Percentiles rank a stretch among this genome's conserved stretches.
These are phyloP conservation scores for Dactylellina parvicollis DNA, from an alignment of 2,329 filamentous ascomycete species.

Conservation along the genomic window DNA sequence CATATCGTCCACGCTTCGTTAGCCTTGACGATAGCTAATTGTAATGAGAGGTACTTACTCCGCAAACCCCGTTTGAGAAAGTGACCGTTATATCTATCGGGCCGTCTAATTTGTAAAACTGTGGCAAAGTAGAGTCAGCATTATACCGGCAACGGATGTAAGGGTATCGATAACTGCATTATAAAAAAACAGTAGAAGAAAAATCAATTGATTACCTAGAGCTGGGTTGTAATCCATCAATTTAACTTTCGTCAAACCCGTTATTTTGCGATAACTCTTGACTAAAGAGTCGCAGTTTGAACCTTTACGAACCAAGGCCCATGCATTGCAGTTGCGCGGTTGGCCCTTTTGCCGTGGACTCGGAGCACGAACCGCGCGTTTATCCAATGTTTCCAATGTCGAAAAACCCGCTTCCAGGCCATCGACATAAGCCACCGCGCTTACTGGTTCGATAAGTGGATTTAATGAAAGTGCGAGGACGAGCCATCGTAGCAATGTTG, in stretches of 20 bases:
- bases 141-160: no score
- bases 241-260: neutral
- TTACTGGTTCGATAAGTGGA: neutral
- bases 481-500: neutral
- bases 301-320: slow-evolving; percentile 22
- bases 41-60: neutral
- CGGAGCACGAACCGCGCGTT: neutral
- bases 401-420: neutral
- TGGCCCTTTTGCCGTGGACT: slow-evolving; percentile 7
- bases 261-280: neutral
- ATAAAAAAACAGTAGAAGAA: no score
- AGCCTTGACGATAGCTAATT: neutral
- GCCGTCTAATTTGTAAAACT: no score
- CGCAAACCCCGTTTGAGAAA: no score
- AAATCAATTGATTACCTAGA: neutral
- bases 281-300: slow-evolving; percentile 12
- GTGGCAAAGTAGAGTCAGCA: no score
- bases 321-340: slow-evolving; percentile 9
- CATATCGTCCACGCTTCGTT: neutral
- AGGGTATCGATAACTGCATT: no score
- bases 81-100: no score
- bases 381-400: neutral
- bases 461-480: neutral
- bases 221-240: slow-evolving; percentile 4
- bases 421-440: neutral